Conservation (phyloP, 2,329 filamentous ascomycete genomes). For the Allantophomopsis cytisporea region DNA sequence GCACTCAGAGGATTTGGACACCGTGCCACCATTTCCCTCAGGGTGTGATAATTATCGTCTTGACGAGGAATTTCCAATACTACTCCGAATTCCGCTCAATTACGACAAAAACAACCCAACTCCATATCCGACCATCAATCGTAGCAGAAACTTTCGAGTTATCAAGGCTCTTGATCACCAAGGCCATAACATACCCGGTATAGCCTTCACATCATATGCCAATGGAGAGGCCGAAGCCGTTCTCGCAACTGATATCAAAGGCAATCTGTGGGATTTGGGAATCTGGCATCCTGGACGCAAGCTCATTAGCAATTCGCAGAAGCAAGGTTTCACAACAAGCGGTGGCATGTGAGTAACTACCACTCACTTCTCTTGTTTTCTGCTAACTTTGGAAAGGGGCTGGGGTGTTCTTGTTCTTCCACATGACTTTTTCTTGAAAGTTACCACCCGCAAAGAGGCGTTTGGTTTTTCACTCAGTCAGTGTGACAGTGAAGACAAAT, state of each 20-base stretch:
- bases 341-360: not conserved
- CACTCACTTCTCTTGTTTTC: not conserved
- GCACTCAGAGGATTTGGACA: not conserved
- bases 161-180: slow-evolving; percentile 2
- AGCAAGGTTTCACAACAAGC: not conserved
- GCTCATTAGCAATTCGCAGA: not conserved
- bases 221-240: slow-evolving; percentile 9
- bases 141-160: slow-evolving; percentile 4
- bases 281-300: slow-evolving; percentile 1
- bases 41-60: not conserved
- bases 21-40: not conserved
- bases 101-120: not conserved
- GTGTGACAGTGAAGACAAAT: too few species aligned
- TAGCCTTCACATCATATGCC: slow-evolving; percentile 11
- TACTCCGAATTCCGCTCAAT: not conserved
- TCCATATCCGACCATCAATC: not conserved
- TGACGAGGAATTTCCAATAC: not conserved
- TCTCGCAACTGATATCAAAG: slow-evolving; percentile 13
- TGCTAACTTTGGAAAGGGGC: slow-evolving; percentile 4
- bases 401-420: slow-evolving; percentile 15
- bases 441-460: slow-evolving; percentile 2
- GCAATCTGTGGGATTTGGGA: slow-evolving; percentile 7
- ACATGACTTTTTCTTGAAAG: slow-evolving; percentile 7
- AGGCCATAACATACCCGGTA: slow-evolving; percentile 15
- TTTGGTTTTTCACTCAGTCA: not conserved